Base-by-base conservation (phyloP, 2,329 filamentous ascomycete species). In the Elsinoe necatrix region DNA sequence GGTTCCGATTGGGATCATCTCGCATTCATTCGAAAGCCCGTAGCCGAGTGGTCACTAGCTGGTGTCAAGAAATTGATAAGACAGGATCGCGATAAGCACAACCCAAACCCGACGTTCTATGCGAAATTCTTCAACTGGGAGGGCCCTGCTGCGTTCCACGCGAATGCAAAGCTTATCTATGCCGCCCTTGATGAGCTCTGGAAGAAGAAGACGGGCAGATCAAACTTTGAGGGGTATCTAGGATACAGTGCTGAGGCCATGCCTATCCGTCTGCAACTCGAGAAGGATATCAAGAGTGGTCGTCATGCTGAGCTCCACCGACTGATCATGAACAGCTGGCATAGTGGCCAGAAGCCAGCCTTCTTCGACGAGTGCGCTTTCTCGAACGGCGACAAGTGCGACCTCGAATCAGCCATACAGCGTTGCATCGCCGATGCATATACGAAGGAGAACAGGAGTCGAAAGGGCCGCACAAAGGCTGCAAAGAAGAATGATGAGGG, bases 41-140 rank as follows among this genome's bases (percentile, higher is more conserved):
- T 37, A 11, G 7, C 7, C 47, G n/a, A 25, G n/a, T 51, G 47
- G 47, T 16, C 21, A 9, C 11, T n/a, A 16, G 7, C 9, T 9
- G 47, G 35, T 20, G 47, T 35, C 47, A 51, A 31, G 20, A 14
- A 18, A 34, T 9, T 51, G 8, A n/a, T 51, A 14, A 29, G 14
- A 6, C 29, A 34, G 14, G 27, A 35, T 7, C 16, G 25, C 12
- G 29, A 29, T n/a, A 29, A 29, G 16, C 21, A 51, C 29, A 51
- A 51, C 4, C 25, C 47, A 14, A 21, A 21, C 16, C 25, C 12
- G 25, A 31, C 18, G 11, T 35, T 51, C 47, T 51, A 11, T 6
- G 16, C 27, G 25, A 51, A 51, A 29, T 51, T 16, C 18, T 51
- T 51, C 47, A 51, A 35, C 23, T 47, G 47, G 47, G 20, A 20